Percentiles rank a stretch among this genome's conserved stretches.
These are phyloP conservation scores for Fusarium poae DNA, from an alignment of 2,329 filamentous ascomycete genomes.

Conservation along the genomic window DNA sequence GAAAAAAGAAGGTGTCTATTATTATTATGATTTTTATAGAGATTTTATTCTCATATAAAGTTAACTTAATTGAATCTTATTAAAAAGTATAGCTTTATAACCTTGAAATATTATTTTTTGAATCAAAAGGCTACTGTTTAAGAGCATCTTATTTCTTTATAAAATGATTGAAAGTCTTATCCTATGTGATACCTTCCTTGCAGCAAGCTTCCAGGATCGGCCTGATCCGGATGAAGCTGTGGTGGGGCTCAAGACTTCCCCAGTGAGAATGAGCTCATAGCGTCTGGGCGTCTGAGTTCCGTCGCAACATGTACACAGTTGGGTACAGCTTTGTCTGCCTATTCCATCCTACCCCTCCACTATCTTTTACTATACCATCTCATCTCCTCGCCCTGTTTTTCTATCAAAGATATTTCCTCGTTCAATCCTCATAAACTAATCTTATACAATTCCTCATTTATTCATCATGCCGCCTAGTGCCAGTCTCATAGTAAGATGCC, in stretches of 20 bases:
- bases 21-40: no score
- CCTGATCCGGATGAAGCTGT: slow-evolving; percentile 35
- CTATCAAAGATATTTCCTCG: background rate
- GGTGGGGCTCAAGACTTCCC: slow-evolving; percentile 33
- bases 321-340: slow-evolving; percentile 6
- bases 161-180: no score
- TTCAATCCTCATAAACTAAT: background rate
- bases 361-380: slow-evolving; percentile 1
- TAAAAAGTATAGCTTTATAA: no score
- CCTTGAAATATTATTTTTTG: no score
- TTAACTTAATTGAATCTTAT: no score
- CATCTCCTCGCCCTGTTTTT: background rate
- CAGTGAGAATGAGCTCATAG: slow-evolving; percentile 43
- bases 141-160: no score
- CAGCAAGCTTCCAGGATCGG: slow-evolving; percentile 1
- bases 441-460: slow-evolving; percentile 4
- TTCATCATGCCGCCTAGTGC: slow-evolving; percentile 54
- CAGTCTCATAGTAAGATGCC: slow-evolving; percentile 52
- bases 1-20: no score
- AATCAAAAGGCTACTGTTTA: no score
- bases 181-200: no score
- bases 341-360: slow-evolving; percentile 7
- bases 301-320: slow-evolving; percentile 18
- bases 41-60: no score
- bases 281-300: slow-evolving; percentile 17